Evolutionary conservation across 495 filamentous ascomycete species (phyloP), one percentile per base, ranked within the genome.

Genomic region (Xylaria acuta): DNA sequence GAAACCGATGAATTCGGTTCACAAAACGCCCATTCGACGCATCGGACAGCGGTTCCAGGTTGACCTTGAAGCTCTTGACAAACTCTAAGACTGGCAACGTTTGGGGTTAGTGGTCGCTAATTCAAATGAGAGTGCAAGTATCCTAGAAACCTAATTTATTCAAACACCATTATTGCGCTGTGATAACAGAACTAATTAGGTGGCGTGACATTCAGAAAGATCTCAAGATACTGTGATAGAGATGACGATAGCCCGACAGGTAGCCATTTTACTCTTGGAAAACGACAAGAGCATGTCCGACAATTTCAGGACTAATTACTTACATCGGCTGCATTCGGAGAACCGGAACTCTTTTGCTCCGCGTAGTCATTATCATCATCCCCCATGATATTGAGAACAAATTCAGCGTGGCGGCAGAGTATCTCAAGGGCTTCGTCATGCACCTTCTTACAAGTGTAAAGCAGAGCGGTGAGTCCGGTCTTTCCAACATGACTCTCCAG

Each of bases 311-410:
- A n/a, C n/a, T n/a, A 38, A 54, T 20, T 38, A 40, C 66, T 56
- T 14, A 59, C 53, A 12, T 25, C 38, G 49, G n/a, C 11, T 69
- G 30, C 20, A 36, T 32, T 69, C 1, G 14, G 66, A 69, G 8
- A 69, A 69, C 5, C 66, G 66, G 34, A 58, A 40, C 5, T 56
- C 66, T 18, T 14, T 41, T 51, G 66, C 51, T 69, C 66, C 43
- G 59, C 49, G 20, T 69, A 51, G 20, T 56, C 14, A 7, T 36
- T 12, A 45, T 69, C 66, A 41, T 58, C 32, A 34, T 69, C 66
- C 1, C 65, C 66, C 66, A 69, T 69, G n/a, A 69, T 45, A 34
- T 69, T 59, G 18, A 69, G 49, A 20, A 69, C 66, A 36, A 69
- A 69, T 34, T 69, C 66, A 25, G 66, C 36, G 34, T 69, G 27